Percentiles rank a stretch among this genome's conserved stretches.
phyloP scores from a whole-genome alignment of 805 yeast genomes.

The Starmerella cellae region DNA sequence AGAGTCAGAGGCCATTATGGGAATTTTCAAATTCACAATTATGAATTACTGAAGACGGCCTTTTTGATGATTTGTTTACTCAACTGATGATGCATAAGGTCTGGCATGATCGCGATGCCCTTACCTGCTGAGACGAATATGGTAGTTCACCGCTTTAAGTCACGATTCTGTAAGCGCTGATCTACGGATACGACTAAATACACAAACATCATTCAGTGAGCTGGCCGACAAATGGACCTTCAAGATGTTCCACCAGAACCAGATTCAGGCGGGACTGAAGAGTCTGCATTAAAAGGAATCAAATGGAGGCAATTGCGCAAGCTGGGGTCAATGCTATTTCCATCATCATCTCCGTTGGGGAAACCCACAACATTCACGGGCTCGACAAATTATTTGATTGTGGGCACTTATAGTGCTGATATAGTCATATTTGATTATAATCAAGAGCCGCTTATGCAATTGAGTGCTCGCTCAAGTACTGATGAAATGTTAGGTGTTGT shows the following conservation, averaged over 20 bases:
- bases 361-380: constrained; percentile 34
- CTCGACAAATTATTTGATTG: constrained; percentile 24
- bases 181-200: too few relatives aligned
- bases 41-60: too few relatives aligned
- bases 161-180: too few relatives aligned
- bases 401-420: constrained; percentile 62
- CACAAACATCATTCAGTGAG: too few relatives aligned
- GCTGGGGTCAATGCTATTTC: constrained; percentile 29
- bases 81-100: too few relatives aligned
- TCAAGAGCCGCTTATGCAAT: constrained; percentile 40
- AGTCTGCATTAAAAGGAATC: background rate
- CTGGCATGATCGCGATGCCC: too few relatives aligned
- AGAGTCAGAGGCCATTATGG: too few relatives aligned
- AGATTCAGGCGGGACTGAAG: background rate
- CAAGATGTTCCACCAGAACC: constrained; percentile 1
- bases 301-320: constrained; percentile 33
- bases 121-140: too few relatives aligned
- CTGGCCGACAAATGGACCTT: too few relatives aligned
- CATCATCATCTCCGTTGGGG: constrained; percentile 34
- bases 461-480: constrained; percentile 27
- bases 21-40: too few relatives aligned
- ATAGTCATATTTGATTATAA: constrained; percentile 55
- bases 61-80: too few relatives aligned
- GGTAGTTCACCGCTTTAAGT: too few relatives aligned
- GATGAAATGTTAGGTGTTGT: constrained; percentile 35